These are phyloP conservation scores for Sextonia rubra DNA, from an alignment of 164 flowering plant species.

Conservation along the genomic window DNA sequence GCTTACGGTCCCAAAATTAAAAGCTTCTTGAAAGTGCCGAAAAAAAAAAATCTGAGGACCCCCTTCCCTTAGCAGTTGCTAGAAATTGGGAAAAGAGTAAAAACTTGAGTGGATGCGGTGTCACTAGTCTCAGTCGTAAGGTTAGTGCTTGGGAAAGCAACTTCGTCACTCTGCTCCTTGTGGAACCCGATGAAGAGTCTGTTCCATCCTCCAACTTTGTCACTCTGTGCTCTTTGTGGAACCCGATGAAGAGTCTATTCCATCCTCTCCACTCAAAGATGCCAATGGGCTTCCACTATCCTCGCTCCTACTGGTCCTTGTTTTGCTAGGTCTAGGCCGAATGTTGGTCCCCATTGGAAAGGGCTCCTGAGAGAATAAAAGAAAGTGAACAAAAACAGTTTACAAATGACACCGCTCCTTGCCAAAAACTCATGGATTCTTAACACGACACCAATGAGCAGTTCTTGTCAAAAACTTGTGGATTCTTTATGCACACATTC, in stretches of 20 bases:
- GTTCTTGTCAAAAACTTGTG: background rate
- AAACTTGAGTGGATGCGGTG: background rate
- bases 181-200: constrained; percentile 45
- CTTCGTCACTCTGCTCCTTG: constrained; percentile 39
- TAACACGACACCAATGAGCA: too few relatives aligned
- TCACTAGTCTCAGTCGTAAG: constrained; percentile 14
- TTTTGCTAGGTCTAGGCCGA: constrained; percentile 50
- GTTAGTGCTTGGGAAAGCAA: constrained; percentile 27
- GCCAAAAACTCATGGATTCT: background rate
- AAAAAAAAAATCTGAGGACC: background rate
- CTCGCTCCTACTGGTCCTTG: constrained; percentile 31
- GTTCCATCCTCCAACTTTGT: constrained; percentile 51
- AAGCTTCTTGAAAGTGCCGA: background rate
- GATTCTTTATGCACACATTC: background rate
- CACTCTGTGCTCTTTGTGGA: constrained; percentile 47
- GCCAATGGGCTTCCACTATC: constrained; percentile 48
- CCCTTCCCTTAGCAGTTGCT: background rate
- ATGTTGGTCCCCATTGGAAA: constrained; percentile 77
- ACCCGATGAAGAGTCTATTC: constrained; percentile 39
- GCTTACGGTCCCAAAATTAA: background rate
- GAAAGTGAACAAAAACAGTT: background rate
- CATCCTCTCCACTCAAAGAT: constrained; percentile 43
- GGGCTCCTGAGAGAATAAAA: constrained; percentile 49
- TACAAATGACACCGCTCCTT: background rate
- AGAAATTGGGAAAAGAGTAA: background rate